phyloP scores from a whole-genome alignment of 2,329 filamentous ascomycete species.

The Fusarium sublunatum region DNA sequence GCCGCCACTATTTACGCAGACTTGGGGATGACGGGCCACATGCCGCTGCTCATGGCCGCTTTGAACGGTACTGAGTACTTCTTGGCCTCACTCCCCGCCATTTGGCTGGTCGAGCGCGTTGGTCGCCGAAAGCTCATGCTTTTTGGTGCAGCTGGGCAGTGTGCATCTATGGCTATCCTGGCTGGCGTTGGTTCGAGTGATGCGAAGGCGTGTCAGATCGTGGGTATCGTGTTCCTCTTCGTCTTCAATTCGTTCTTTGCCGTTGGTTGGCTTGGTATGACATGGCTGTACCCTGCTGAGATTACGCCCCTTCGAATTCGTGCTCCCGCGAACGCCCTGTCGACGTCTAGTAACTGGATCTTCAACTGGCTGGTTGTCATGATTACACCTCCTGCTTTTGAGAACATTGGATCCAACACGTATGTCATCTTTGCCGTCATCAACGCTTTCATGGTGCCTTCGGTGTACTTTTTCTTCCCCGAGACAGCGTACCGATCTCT shows the following conservation, averaged over 20 bases:
- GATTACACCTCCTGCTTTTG: conserved; percentile 69
- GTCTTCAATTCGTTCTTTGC: conserved; percentile 69
- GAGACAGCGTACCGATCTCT: conserved; percentile 72
- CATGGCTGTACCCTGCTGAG: conserved; percentile 74
- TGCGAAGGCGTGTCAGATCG: conserved; percentile 64
- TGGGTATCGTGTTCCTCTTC: conserved; percentile 74
- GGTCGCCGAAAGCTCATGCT: conserved; percentile 79
- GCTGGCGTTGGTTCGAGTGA: conserved; percentile 64
- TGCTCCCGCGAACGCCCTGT: conserved; percentile 68
- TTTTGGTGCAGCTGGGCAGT: conserved; percentile 72
- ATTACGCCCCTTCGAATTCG: conserved; percentile 75
- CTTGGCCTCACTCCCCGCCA: conserved; percentile 71
- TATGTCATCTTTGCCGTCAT: conserved; percentile 76
- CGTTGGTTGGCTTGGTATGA: conserved; percentile 68
- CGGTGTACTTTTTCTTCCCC: conserved; percentile 71
- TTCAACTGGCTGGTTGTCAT: conserved; percentile 74
- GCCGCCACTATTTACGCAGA: conserved; percentile 68
- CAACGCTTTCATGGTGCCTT: conserved; percentile 69
- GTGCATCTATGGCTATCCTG: conserved; percentile 72
- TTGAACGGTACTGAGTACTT: conserved; percentile 62
- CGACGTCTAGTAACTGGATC: conserved; percentile 68
- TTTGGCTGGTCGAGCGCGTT: conserved; percentile 72
- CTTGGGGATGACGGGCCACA: conserved; percentile 63
- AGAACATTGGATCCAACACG: conserved; percentile 67
- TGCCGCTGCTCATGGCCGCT: conserved; percentile 67